A percentile compares a stretch with the other conserved stretches of the same genome.
Conservation (phyloP, 352 stramenopile genomes). For the Bremia lactucae region DNA sequence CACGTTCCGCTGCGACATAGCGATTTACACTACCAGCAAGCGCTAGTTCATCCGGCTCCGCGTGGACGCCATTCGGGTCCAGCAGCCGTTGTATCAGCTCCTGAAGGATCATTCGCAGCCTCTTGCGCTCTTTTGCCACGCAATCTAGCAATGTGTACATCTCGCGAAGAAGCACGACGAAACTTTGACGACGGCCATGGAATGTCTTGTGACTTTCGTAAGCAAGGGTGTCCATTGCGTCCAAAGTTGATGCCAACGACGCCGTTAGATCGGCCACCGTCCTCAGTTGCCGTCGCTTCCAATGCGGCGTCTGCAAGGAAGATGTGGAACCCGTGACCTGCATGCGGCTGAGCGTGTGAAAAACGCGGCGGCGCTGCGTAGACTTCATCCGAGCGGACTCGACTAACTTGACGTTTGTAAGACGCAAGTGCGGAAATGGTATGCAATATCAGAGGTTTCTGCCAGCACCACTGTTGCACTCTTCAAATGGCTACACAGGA, state of each 20-base stretch:
- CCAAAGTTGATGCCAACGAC: slow-evolving; percentile 34
- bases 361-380: slow-evolving; percentile 22
- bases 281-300: slow-evolving; percentile 31
- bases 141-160: slow-evolving; percentile 51
- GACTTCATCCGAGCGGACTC: slow-evolving; percentile 3
- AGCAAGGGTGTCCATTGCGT: slow-evolving; percentile 29
- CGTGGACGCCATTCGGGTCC: slow-evolving; percentile 50
- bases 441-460: not conserved
- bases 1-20: slow-evolving; percentile 39
- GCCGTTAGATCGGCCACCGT: slow-evolving; percentile 46
- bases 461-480: no score
- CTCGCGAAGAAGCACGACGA: slow-evolving; percentile 49
- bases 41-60: slow-evolving; percentile 2
- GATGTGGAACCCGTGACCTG: slow-evolving; percentile 37
- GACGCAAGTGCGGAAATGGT: not conserved
- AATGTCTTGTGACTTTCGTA: slow-evolving; percentile 37
- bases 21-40: slow-evolving; percentile 17
- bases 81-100: slow-evolving; percentile 62
- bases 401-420: slow-evolving; percentile 3
- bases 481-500: slow-evolving; percentile 5
- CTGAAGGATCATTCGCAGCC: slow-evolving; percentile 50
- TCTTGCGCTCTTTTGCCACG: slow-evolving; percentile 34
- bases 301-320: slow-evolving; percentile 17
- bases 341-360: slow-evolving; percentile 47
- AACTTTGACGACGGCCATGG: slow-evolving; percentile 37